phyloP scores from a whole-genome alignment of 768 basidiomycete species.

The Naganishia friedmannii region DNA sequence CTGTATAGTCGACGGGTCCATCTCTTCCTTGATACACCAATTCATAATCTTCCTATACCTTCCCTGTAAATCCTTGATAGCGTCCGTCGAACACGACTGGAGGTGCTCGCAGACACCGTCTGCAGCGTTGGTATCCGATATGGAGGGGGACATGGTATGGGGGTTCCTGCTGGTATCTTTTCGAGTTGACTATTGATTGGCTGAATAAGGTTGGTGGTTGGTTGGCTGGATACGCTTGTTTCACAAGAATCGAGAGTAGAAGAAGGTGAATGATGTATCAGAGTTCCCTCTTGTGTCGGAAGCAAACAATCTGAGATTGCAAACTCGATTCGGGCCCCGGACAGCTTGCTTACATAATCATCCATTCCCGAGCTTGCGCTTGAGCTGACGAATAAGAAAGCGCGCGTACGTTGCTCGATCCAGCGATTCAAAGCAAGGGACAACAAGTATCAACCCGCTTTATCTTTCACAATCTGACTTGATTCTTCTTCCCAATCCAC shows the following conservation, averaged over 20 bases:
- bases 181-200: no score
- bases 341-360: no score
- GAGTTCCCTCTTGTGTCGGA: background rate
- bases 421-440: background rate
- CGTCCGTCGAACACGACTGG: slow-evolving; percentile 1
- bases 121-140: background rate
- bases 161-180: no score
- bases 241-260: no score
- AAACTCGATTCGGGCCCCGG: background rate
- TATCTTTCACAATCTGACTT: no score
- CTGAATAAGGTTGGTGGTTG: background rate
- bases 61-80: slow-evolving; percentile 5
- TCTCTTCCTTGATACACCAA: slow-evolving; percentile 25
- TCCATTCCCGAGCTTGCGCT: no score
- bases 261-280: no score
- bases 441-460: no score
- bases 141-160: background rate
- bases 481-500: no score
- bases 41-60: slow-evolving; percentile 20
- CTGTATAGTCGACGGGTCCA: background rate
- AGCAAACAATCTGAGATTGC: background rate
- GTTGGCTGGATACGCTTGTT: background rate
- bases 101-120: slow-evolving; percentile 8
- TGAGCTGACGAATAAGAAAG: background rate
- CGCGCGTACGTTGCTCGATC: no score